A percentile compares a stretch with the other conserved stretches of the same genome.
phyloP scores from a whole-genome alignment of 2,329 filamentous ascomycete species.

The Curvularia verruculosa region DNA sequence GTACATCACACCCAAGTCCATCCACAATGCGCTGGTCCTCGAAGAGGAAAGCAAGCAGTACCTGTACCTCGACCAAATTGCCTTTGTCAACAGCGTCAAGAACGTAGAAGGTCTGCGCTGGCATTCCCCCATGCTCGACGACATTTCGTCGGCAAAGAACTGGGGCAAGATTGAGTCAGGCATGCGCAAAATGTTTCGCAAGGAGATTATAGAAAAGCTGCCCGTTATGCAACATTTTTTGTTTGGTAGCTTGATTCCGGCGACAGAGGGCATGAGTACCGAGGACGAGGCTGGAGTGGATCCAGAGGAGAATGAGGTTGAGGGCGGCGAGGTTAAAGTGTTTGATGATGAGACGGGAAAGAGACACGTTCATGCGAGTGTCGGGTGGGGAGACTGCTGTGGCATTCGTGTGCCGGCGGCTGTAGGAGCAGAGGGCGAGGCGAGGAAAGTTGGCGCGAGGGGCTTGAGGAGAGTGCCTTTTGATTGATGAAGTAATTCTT shows the following conservation, averaged over 20 bases:
- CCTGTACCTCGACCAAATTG: slow-evolving; percentile 89
- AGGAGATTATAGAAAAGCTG: slow-evolving; percentile 88
- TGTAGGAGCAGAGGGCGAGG: slow-evolving; percentile 86
- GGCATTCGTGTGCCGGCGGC: slow-evolving; percentile 97
- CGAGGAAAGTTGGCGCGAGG: slow-evolving; percentile 71
- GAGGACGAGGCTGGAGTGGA: slow-evolving; percentile 59
- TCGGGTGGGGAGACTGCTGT: slow-evolving; percentile 91
- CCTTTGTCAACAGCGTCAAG: slow-evolving; percentile 95
- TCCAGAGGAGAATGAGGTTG: slow-evolving; percentile 50
- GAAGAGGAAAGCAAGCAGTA: slow-evolving; percentile 86
- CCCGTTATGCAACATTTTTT: slow-evolving; percentile 99
- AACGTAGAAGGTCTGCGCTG: slow-evolving; percentile 92
- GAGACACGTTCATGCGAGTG: slow-evolving; percentile 71
- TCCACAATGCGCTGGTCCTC: slow-evolving; percentile 85
- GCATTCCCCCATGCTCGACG: slow-evolving; percentile 98
- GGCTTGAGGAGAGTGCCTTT: slow-evolving; percentile 78
- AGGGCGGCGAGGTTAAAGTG: slow-evolving; percentile 59
- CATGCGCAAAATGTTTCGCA: slow-evolving; percentile 96
- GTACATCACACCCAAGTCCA: slow-evolving; percentile 60
- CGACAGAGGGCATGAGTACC: slow-evolving; percentile 79
- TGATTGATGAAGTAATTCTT: too few species aligned
- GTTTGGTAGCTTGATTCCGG: slow-evolving; percentile 84
- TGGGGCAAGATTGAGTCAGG: slow-evolving; percentile 94
- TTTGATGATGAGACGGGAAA: slow-evolving; percentile 68
- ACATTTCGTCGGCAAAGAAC: slow-evolving; percentile 86